Evolutionary conservation across 2,329 filamentous ascomycete genomes (phyloP), one percentile per base, ranked within the genome.

Genomic region (Tolypocladium capitatum): DNA sequence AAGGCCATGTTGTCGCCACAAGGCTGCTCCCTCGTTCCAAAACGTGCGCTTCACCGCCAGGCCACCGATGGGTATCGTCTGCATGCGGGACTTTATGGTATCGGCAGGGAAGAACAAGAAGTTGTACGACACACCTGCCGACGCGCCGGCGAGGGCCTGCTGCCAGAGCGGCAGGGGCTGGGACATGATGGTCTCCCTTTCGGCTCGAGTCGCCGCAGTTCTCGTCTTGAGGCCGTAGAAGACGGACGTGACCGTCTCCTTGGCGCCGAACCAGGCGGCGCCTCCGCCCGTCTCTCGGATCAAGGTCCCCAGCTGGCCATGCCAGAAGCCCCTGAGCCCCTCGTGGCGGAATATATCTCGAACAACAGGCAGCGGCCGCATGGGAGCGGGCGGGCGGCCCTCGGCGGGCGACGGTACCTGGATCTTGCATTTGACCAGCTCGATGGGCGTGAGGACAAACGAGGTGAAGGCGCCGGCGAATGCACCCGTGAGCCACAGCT

Each of bases 371-470:
- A 86, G 61, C 0, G 89, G 83, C 1, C 78, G 76, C 5, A 85
- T 74, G 3, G 75, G 67, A 13, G 69, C 71, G 3, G 64, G 64
- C 2, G 59, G 60, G 24, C 61, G 63, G 21, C 70, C 71, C 24
- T 68, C 67, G 2, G 64, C 61, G 1, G 68, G 62, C 16, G 58
- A 60, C 10, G 76, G 87, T 1, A 91, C 90, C 65, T 98, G 92
- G 69, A 98, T 94, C 68, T 92, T 94, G 76, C 92, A 98, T 69
- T 98, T 98, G 62, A 98, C 86, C 46, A 98, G 78, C 68, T 98
- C 92, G 55, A 98, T 88, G 0, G 92, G 92, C 0, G 92, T 98
- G 52, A 98, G 78, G 31, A 95, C 80, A 43, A 96, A 75, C 0
- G 88, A 95, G 0, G 92, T 94, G 59, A 95, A 85, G 35, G 86